Conservation (phyloP, 768 basidiomycete species). For the Mycena galopus region DNA sequence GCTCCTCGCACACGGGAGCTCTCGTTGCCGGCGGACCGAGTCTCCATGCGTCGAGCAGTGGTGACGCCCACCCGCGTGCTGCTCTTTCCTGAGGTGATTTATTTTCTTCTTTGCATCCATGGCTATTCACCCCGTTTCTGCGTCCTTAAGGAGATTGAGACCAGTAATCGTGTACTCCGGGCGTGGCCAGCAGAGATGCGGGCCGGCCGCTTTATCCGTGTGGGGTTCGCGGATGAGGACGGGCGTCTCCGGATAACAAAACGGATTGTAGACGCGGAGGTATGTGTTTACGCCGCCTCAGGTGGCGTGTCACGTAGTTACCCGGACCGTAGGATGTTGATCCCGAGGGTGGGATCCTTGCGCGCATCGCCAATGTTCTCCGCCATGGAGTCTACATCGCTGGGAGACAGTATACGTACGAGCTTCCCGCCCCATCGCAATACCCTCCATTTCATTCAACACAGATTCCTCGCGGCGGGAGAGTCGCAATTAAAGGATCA, state of each 20-base stretch:
- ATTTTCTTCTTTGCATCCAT: too few species aligned
- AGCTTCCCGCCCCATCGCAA: neutral
- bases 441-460: neutral
- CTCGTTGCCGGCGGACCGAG: slow-evolving; percentile 20
- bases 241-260: slow-evolving; percentile 15
- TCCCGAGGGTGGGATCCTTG: slow-evolving; percentile 31
- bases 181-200: slow-evolving; percentile 31
- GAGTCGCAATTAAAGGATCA: slow-evolving; percentile 39
- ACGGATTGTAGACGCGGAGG: slow-evolving; percentile 10
- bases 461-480: slow-evolving; percentile 34
- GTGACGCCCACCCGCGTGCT: slow-evolving; percentile 37
- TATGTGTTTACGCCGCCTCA: neutral
- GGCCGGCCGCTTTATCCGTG: slow-evolving; percentile 32
- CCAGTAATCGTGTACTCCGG: slow-evolving; percentile 35
- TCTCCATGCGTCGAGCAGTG: slow-evolving; percentile 31
- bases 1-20: neutral
- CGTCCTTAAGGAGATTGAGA: too few species aligned
- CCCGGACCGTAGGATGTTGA: neutral
- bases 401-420: slow-evolving; percentile 34
- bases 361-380: slow-evolving; percentile 29
- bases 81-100: slow-evolving; percentile 31
- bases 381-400: slow-evolving; percentile 28
- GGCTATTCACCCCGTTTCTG: too few species aligned
- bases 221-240: slow-evolving; percentile 35
- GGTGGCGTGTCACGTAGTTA: neutral